These are phyloP conservation scores for Taphrina populina DNA, from an alignment of 1,139 yeast genomes.

Conservation along the genomic window DNA sequence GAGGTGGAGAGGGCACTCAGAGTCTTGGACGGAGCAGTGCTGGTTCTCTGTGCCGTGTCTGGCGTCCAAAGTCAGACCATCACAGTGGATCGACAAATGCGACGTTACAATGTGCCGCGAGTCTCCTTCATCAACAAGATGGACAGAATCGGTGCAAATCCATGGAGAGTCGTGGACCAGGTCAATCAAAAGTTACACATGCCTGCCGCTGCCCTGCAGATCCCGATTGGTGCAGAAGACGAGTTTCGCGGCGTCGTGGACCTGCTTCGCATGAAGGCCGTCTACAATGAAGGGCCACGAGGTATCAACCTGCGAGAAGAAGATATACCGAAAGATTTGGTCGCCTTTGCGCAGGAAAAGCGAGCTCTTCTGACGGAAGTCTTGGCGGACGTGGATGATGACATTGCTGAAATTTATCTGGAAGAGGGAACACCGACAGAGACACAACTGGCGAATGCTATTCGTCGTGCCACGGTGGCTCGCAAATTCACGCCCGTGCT, in stretches of 20 bases:
- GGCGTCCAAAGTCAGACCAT: conserved; percentile 99
- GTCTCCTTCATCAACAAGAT: conserved; percentile 93
- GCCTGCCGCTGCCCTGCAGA: conserved; percentile 97
- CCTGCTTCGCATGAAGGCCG: conserved; percentile 79
- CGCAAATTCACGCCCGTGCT: conserved; percentile 96
- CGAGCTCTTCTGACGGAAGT: conserved; percentile 83
- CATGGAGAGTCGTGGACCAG: conserved; percentile 92
- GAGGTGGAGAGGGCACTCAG: conserved; percentile 97
- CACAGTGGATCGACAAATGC: conserved; percentile 98
- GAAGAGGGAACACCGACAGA: conserved; percentile 86
- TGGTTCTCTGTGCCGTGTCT: conserved; percentile 95
- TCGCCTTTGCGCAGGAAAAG: conserved; percentile 76
- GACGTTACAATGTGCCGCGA: conserved; percentile 95
- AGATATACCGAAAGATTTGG: conserved; percentile 67
- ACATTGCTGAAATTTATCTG: conserved; percentile 86
- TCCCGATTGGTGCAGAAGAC: conserved; percentile 91
- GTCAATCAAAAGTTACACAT: conserved; percentile 80
- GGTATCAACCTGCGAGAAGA: conserved; percentile 72
- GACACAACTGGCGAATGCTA: conserved; percentile 80
- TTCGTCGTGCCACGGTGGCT: conserved; percentile 94
- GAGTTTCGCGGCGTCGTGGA: conserved; percentile 85
- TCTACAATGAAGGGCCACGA: conserved; percentile 87
- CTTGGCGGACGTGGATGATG: conserved; percentile 96
- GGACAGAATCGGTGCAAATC: conserved; percentile 99
- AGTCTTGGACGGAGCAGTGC: conserved; percentile 95